Base-by-base conservation (phyloP, 148 eudicot species). In the Chenopodium berlandieri region DNA sequence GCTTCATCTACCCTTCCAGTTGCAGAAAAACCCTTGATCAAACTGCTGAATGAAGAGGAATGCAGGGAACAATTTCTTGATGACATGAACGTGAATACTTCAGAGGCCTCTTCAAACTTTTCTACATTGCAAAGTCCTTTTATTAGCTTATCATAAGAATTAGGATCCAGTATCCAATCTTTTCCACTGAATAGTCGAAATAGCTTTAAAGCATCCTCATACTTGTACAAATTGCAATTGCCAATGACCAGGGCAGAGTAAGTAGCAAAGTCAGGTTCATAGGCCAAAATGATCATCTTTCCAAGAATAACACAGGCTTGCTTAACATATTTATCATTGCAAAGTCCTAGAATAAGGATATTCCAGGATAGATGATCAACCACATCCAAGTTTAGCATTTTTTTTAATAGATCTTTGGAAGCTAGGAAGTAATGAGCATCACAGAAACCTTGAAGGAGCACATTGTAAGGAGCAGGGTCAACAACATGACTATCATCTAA, bases 221-320 rank as follows among this genome's bases (percentile, higher is more conserved):
- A 71, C 70, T 86, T 81, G 27, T 79, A 80, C 52, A 66, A 37
- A 83, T 83, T 86, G 88, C 97, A 93, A 44, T 90, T 84, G 46
- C 92, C 91, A 78, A 86, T 54, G 80, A 91, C 74, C 66, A 93
- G 80, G 46, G 97, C 89, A 11, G 94, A 91, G 85, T 90, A 93
- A 13, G 93, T 91, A 71, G 86, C 84, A 85, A 79, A 84, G 72
- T 91, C 89, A 9, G 93, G 92, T 23, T 40, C 82, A 86, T 70
- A 80, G 10, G 91, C 84, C 13, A 83, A 86, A 76, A 83, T 78
- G 46, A 91, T 85, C 97, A 93, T 91, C 85, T 86, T 91, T 76
- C 91, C 64, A 10, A 93, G 92, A 80, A 83, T 73, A 71, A 88
- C 84, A 79, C 74, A 60, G 71, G 87, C 90, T 77, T 83, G 84